Conservation (phyloP, 495 filamentous ascomycete species). For the Sphaerosporella brunnea region DNA sequence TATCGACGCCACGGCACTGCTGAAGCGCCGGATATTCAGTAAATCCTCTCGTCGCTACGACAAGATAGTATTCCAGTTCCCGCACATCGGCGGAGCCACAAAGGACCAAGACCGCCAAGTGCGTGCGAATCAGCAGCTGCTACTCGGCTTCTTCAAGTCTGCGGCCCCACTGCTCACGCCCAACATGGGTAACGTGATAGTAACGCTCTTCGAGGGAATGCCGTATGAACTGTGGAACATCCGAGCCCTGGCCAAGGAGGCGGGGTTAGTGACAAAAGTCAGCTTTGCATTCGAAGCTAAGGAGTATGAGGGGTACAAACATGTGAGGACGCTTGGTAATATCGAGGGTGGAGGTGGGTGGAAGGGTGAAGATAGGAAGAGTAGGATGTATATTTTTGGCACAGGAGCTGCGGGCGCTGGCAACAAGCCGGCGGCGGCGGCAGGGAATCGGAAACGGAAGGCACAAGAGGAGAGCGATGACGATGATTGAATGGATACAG, state of each 20-base stretch:
- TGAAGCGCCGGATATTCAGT: conserved; percentile 1
- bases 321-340: conserved; percentile 72
- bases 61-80: conserved; percentile 83
- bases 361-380: conserved; percentile 60
- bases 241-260: conserved; percentile 62
- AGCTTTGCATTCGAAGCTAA: conserved; percentile 61
- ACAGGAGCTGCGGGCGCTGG: conserved; percentile 11
- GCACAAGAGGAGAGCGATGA: background rate
- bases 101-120: conserved; percentile 92
- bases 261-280: conserved; percentile 51
- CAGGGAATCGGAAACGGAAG: conserved; percentile 1
- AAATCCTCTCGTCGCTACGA: conserved; percentile 36
- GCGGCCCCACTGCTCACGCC: conserved; percentile 30
- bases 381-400: conserved; percentile 65
- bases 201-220: conserved; percentile 80
- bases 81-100: conserved; percentile 77
- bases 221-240: conserved; percentile 95
- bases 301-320: conserved; percentile 54
- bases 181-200: conserved; percentile 49
- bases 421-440: background rate
- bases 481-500: background rate
- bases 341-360: conserved; percentile 39
- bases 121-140: conserved; percentile 72
- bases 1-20: conserved; percentile 56
- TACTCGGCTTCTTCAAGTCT: conserved; percentile 60